These are phyloP conservation scores for Lantana camara DNA, from an alignment of 257 asterid species.

Conservation along the genomic window DNA sequence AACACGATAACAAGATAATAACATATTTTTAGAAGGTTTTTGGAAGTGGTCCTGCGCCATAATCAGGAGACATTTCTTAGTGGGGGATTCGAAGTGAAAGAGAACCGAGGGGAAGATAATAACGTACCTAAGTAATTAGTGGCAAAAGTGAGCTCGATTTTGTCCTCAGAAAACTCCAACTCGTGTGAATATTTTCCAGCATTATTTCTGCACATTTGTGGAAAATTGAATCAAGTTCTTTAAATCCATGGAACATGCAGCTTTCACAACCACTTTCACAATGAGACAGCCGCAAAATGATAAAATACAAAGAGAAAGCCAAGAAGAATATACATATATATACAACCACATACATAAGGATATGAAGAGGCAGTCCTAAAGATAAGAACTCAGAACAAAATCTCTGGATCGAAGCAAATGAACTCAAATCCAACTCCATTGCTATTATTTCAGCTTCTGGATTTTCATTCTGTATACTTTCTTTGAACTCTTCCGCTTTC, in stretches of 20 bases:
- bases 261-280: not conserved
- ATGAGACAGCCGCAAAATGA: slow-evolving; percentile 9
- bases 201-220: slow-evolving; percentile 72
- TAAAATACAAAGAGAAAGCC: not conserved
- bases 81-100: too few species aligned
- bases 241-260: too few species aligned
- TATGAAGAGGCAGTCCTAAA: slow-evolving; percentile 74
- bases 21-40: too few species aligned
- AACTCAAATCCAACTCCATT: slow-evolving; percentile 82
- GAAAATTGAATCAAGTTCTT: too few species aligned
- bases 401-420: slow-evolving; percentile 78
- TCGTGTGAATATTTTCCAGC: slow-evolving; percentile 93
- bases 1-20: too few species aligned
- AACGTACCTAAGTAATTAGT: slow-evolving; percentile 88
- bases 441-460: slow-evolving; percentile 63
- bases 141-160: slow-evolving; percentile 94
- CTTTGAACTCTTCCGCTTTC: slow-evolving; percentile 67
- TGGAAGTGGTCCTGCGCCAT: too few species aligned
- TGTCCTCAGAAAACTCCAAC: slow-evolving; percentile 89
- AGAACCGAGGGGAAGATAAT: not conserved
- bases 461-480: slow-evolving; percentile 50
- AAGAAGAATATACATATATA: too few species aligned
- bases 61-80: too few species aligned
- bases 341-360: slow-evolving; percentile 68
- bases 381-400: slow-evolving; percentile 77